These are phyloP conservation scores for Globisporangium nagaii DNA, from an alignment of 352 stramenopile species.

Conservation along the genomic window DNA sequence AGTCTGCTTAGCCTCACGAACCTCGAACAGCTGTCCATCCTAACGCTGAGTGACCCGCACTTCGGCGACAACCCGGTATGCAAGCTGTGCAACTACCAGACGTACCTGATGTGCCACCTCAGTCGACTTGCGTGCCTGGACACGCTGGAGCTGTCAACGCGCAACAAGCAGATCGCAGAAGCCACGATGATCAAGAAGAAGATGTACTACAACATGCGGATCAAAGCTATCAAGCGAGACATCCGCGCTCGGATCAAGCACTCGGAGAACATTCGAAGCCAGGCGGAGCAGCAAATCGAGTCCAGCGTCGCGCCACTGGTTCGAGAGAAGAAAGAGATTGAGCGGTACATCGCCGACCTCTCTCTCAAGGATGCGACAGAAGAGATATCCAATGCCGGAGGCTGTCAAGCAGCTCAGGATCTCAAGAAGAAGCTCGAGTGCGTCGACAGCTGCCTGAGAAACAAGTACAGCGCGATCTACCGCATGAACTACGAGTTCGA, in stretches of 20 bases:
- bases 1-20: slow-evolving; percentile 68
- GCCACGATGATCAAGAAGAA: slow-evolving; percentile 93
- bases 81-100: slow-evolving; percentile 91
- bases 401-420: slow-evolving; percentile 7
- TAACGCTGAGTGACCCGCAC: slow-evolving; percentile 84
- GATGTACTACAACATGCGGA: slow-evolving; percentile 95
- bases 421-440: slow-evolving; percentile 39
- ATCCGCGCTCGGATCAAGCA: slow-evolving; percentile 49
- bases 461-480: slow-evolving; percentile 33
- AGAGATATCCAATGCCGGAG: neutral
- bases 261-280: slow-evolving; percentile 32
- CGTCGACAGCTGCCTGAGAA: slow-evolving; percentile 31
- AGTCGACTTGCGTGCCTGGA: slow-evolving; percentile 59
- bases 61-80: slow-evolving; percentile 90
- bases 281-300: slow-evolving; percentile 47
- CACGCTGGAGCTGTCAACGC: slow-evolving; percentile 62
- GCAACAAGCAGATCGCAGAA: slow-evolving; percentile 86
- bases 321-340: slow-evolving; percentile 65
- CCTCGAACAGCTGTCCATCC: slow-evolving; percentile 49
- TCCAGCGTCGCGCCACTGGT: slow-evolving; percentile 32
- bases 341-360: slow-evolving; percentile 28
- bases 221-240: slow-evolving; percentile 86
- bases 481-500: slow-evolving; percentile 67
- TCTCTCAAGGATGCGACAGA: neutral
- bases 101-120: slow-evolving; percentile 88